Base-by-base conservation (phyloP, 345 rosid genomes). In the Lepidium aucheri region DNA sequence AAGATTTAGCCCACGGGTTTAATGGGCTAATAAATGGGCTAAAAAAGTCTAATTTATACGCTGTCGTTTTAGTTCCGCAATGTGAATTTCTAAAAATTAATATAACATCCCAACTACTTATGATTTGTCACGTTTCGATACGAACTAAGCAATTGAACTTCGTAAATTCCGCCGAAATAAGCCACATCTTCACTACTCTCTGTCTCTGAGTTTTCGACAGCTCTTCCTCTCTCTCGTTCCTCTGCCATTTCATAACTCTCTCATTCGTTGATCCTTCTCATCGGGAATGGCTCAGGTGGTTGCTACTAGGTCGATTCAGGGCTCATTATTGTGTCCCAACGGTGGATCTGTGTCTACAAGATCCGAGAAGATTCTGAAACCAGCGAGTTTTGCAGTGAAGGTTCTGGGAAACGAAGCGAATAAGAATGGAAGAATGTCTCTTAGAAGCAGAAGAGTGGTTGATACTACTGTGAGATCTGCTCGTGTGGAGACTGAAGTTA, bases 231-330 rank as follows among this genome's bases (percentile, higher is more conserved):
- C 46, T n/a, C 52, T 18, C 26, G 12, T 36, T 56, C 55, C 8
- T 18, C 40, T n/a, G 34, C 58, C 8, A 57, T 15, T 20, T 32
- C 24, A 39, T 11, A 54, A 9, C 35, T 41, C 14, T 49, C 28
- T 39, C 54, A 22, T 54, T 54, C 56, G 16, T 68, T 58, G 44
- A 15, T 46, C 53, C 17, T 52, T 63, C 43, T 24, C 59, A 16
- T 3, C 40, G 22, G 7, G 34, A 78, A 93, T 93, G 98, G 86
- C 91, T 71, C 91, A 86, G 69, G 85, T 86, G 61, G 92, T 83
- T 45, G 90, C 90, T 30, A 83, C 92, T 4, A 74, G 88, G 74
- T 82, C 88, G 63, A 81, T 86, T 54, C 88, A 79, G 55, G 67
- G 74, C 47, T 80, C 94, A 1, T 30, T 85, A 67, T 16, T 74